Evolutionary conservation across 208 protist species (phyloP), one percentile per base, ranked within the genome.

Genomic region (Vickermania ingenoplastis): DNA sequence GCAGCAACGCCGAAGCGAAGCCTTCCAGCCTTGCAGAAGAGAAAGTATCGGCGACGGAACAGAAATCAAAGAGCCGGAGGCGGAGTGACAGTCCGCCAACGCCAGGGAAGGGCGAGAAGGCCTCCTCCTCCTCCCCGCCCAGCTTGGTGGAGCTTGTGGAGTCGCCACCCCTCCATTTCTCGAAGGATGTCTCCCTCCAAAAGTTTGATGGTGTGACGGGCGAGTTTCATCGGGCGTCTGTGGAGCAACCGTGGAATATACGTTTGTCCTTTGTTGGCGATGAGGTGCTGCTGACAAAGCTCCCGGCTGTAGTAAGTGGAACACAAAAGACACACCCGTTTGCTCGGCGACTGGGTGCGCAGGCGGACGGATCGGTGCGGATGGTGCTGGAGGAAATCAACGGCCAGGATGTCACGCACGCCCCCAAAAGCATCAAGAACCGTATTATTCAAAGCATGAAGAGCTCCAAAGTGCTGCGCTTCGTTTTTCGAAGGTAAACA

Each of bases 311-410:
- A 23, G 56, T 74, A 23, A 4, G n/a, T 50, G 51, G 27, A 3
- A 25, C 51, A 48, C 31, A 28, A 14, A 49, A 59, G 30, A 53
- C 45, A 13, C 79, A 83, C 57, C 80, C 76, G 2, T 83, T 75
- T 55, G 51, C 73, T 17, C 70, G 73, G n/a, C 55, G 63, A 4
- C 69, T 87, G 22, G 63, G 65, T 28, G 67, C 68, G 2, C 56
- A 69, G 30, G 49, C 48, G 4, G 41, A 69, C 27, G 76, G 80
- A 2, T 30, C 65, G 14, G 69, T 83, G 31, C 69, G 64, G 28
- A 82, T 73, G 73, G 48, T 63, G 26, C 72, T 87, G 58, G 75
- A 87, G 25, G 56, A 48, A 2, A 68, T 83, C 22, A 83, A 86
- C 41, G 79, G 79, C 3, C 72, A 75, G 53, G 79, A 86, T 54